Conservation (phyloP, 768 basidiomycete species). For the Lactifluus piperatus region DNA sequence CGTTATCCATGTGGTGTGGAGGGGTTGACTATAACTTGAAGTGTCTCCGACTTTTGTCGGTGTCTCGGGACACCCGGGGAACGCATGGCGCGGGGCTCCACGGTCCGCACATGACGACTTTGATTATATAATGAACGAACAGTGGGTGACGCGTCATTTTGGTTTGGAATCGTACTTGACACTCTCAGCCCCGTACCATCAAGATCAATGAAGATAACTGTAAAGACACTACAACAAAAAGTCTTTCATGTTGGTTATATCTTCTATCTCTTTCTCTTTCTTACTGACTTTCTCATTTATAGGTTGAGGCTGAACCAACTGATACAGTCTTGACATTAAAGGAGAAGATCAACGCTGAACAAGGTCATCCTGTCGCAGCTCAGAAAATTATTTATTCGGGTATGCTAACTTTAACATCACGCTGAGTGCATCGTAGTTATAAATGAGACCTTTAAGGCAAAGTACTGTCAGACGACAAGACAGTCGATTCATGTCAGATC, state of each 20-base stretch:
- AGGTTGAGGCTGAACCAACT: slow-evolving; percentile 70
- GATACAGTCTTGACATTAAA: slow-evolving; percentile 78
- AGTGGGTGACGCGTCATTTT: not conserved
- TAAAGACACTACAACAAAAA: slow-evolving; percentile 94
- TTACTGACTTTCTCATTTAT: not conserved
- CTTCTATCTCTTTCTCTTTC: not conserved
- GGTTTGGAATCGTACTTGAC: not conserved
- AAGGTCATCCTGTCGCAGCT: slow-evolving; percentile 60
- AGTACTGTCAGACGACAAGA: slow-evolving; percentile 82
- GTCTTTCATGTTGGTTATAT: slow-evolving; percentile 57
- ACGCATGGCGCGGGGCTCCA: no score
- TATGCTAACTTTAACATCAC: slow-evolving; percentile 28
- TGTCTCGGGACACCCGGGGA: no score
- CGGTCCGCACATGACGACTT: not conserved
- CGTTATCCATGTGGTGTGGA: slow-evolving; percentile 35
- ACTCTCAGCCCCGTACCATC: not conserved
- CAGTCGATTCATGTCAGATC: slow-evolving; percentile 79
- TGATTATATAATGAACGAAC: not conserved
- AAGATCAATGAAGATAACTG: slow-evolving; percentile 75
- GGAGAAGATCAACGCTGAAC: slow-evolving; percentile 66
- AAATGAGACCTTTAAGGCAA: slow-evolving; percentile 50
- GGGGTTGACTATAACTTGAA: no score
- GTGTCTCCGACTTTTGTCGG: no score
- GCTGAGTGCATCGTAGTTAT: slow-evolving; percentile 5
- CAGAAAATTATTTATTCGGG: slow-evolving; percentile 97